phyloP scores from a whole-genome alignment of 257 asterid species.

The Gentiana dahurica region DNA sequence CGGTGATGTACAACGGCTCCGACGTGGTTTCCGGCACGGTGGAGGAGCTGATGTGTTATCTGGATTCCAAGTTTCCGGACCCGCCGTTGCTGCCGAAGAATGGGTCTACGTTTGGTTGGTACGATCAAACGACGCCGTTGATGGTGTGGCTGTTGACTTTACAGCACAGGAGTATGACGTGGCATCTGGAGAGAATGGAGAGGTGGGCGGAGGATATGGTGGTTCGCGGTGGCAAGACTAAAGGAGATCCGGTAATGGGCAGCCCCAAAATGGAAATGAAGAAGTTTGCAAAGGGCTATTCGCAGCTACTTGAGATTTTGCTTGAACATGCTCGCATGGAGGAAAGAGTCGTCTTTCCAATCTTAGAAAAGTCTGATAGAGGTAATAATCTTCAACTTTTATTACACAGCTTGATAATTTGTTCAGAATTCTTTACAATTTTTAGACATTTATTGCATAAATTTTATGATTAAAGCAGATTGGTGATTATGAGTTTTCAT shows the following conservation, averaged over 20 bases:
- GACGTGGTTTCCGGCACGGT: conserved; percentile 81
- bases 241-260: conserved; percentile 89
- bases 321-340: conserved; percentile 99
- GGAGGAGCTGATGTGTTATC: conserved; percentile 46
- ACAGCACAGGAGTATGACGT: conserved; percentile 80
- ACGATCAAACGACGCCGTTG: conserved; percentile 73
- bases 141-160: conserved; percentile 81
- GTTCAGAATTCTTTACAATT: too few species aligned
- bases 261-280: conserved; percentile 86
- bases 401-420: too few species aligned
- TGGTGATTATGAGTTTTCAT: too few species aligned
- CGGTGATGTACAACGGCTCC: conserved; percentile 47
- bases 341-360: conserved; percentile 78
- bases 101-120: conserved; percentile 55
- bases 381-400: conserved; percentile 25
- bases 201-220: conserved; percentile 87
- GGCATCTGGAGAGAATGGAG: conserved; percentile 91
- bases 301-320: conserved; percentile 62
- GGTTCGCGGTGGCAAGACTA: conserved; percentile 69
- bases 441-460: too few species aligned
- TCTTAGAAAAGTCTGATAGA: conserved; percentile 87
- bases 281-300: conserved; percentile 67
- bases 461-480: too few species aligned
- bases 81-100: conserved; percentile 35
- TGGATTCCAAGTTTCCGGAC: conserved; percentile 81